Base-by-base conservation (phyloP, 768 basidiomycete genomes). In the Brasilioporus rufonigricans region DNA sequence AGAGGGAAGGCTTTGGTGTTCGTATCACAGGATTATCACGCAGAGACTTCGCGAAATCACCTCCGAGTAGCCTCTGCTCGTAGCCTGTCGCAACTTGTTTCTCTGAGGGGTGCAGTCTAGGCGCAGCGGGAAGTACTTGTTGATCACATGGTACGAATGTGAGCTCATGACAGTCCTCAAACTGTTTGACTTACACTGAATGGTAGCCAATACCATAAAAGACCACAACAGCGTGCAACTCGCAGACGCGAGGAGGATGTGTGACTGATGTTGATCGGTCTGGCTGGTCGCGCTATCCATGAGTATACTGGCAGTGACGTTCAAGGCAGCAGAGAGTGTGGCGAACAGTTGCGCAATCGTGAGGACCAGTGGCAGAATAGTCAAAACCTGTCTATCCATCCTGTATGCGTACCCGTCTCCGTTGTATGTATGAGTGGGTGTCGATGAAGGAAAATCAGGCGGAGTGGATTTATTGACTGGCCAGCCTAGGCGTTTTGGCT, bases 191-290 rank as follows among this genome's bases (percentile, higher is more conserved):
- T 65, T 44, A 70, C 69, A 41, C 31, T 66, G 64, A 50, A 70
- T 49, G 41, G 52, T 39, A 12, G 38, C 49, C 44, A 72, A 44
- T 4, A 54, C 31, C 5, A 52, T 39, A 4, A 66, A 43, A 19
- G 62, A 66, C 69, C 70, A 72, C 27, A 69, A 8, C 2, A 69
- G 23, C 1, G 50, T 61, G 46, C 59, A 71, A 43, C 51, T 24
- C 21, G 64, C 55, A 18, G 57, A 55, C n/a, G 48, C 59, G n/a
- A 70, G 32, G 44, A 64, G 32, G 44, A 70, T 55, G 16, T n/a
- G 32, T 35, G 36, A 14, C 18, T 47, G 21, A 21, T 39, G n/a
- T 35, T 32, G 48, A 18, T 51, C 32, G 24, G 44, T 38, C 19
- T 19, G 50, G 16, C 9, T n/a, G 33, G 46, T 31, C 29, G 45